A percentile compares a stretch with the other conserved stretches of the same genome.
These are phyloP conservation scores for Dictyostelium discoideum DNA, from an alignment of 78 protist species.

Conservation along the genomic window DNA sequence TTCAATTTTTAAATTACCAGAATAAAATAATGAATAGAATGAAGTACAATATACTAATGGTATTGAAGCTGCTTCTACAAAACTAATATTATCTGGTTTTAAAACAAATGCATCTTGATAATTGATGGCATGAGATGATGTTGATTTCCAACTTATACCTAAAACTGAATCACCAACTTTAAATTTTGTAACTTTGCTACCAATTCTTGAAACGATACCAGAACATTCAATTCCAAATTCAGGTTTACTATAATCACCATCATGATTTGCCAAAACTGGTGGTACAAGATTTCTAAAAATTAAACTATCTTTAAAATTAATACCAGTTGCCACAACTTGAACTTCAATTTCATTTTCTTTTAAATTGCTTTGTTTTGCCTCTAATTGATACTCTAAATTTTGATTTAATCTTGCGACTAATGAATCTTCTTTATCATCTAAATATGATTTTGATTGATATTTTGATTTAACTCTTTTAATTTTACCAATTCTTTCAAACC, in stretches of 20 bases:
- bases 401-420: neutral
- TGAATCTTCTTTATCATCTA: neutral
- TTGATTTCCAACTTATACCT: neutral
- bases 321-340: conserved; percentile 1
- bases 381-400: neutral
- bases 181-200: neutral
- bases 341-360: neutral
- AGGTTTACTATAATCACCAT: conserved; percentile 28
- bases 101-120: neutral
- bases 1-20: neutral
- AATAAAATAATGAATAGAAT: neutral
- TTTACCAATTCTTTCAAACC: neutral
- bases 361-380: neutral
- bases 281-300: neutral
- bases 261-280: neutral
- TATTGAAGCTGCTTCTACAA: conserved; percentile 34
- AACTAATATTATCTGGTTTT: conserved; percentile 16
- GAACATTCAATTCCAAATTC: conserved; percentile 12
- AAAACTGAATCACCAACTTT: conserved; percentile 45
- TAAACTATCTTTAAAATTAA: conserved; percentile 48
- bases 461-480: neutral
- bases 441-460: neutral
- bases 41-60: conserved; percentile 32
- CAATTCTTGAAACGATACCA: conserved; percentile 38
- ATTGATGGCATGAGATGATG: conserved; percentile 6